Evolutionary conservation across 176 grass and related monocot species (phyloP), one percentile per base, ranked within the genome.

Genomic region (Oryza coarctata): DNA sequence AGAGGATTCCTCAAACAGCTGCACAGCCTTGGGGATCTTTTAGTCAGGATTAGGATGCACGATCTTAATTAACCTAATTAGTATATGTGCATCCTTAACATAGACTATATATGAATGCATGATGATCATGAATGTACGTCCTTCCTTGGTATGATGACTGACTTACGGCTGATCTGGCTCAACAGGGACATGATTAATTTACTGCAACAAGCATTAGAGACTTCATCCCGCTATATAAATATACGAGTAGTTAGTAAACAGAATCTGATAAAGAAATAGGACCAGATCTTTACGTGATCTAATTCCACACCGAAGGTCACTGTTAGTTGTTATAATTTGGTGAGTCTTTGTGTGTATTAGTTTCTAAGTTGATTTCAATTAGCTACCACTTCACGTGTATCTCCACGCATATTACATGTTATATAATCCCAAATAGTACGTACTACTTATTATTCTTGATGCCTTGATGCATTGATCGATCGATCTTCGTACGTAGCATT

Each of bases 281-380:
- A 78, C 58, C n/a, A 86, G 34, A 86, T 90, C 67, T 77, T 77
- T 73, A 57, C 78, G 41, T 73, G 61, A 86, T 83, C 88, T 79
- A 79, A 49, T 82, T 79, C 26, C 60, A 41, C 83, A 72, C 62
- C 15, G 35, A 34, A 77, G 66, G 83, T 82, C 83, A 86, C 73
- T 41, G 58, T 67, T 78, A 72, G 73, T 89, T 47, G 83, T 82
- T 82, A 61, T 35, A 82, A 77, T 27, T 89, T 78, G 83, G 65
- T 78, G 82, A 38, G 72, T 35, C 67, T 85, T 45, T 55, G 50
- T 78, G 52, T 58, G 78, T 67, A 36, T 50, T 77, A 43, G 32
- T 82, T 82, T 86, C 67, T 45, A 36, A n/a, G 47, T 62, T 69
- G 36, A 75, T 45, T 22, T 68, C 35, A 34, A 35, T 85, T 47